Evolutionary conservation across 2,329 filamentous ascomycete species (phyloP).

Genomic region (Alternaria panax): DNA sequence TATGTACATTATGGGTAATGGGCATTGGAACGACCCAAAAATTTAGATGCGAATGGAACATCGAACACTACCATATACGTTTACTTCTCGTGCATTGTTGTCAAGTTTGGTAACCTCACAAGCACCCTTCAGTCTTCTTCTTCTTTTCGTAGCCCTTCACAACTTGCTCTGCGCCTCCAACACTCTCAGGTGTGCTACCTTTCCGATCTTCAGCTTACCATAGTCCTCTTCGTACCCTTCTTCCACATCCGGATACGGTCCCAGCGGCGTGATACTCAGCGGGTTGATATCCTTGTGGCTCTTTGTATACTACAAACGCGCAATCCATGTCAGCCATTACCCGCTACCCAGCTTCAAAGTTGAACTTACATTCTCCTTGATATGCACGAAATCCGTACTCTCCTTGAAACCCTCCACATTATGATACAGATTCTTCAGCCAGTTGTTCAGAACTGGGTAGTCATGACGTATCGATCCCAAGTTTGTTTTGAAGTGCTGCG

Average conservation of each 20-base stretch:
- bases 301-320: constrained; percentile 61
- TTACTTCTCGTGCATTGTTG: neutral
- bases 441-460: constrained; percentile 68
- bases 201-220: constrained; percentile 57
- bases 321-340: neutral
- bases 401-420: constrained; percentile 62
- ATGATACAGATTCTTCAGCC: constrained; percentile 67
- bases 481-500: constrained; percentile 73
- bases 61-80: neutral
- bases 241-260: constrained; percentile 67
- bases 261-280: constrained; percentile 67
- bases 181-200: constrained; percentile 53
- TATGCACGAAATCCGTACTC: constrained; percentile 70
- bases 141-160: constrained; percentile 1
- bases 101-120: neutral
- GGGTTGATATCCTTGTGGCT: constrained; percentile 68
- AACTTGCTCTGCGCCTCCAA: constrained; percentile 42
- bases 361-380: constrained; percentile 66
- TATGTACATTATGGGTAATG: constrained; percentile 24
- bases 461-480: constrained; percentile 66
- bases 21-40: constrained; percentile 17
- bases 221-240: constrained; percentile 60
- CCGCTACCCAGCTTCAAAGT: too few relatives aligned
- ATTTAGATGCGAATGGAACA: constrained; percentile 10
- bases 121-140: neutral